Percentiles rank a stretch among this genome's conserved stretches.
These are phyloP conservation scores for Ceratocystis diversiconidia DNA, from an alignment of 2,329 filamentous ascomycete genomes.

Conservation along the genomic window DNA sequence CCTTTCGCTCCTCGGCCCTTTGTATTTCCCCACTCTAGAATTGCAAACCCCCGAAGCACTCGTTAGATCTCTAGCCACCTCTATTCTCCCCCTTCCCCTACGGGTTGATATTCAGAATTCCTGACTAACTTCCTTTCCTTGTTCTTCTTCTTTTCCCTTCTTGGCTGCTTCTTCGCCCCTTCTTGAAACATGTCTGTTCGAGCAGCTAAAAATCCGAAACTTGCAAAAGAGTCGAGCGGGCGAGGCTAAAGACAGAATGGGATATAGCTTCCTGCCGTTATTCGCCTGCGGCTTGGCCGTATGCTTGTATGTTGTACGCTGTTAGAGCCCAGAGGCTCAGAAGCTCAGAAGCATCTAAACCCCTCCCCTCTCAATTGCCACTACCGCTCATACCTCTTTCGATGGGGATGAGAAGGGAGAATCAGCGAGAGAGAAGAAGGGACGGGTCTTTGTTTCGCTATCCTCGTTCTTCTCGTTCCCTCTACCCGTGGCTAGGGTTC, in stretches of 20 bases:
- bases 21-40: too few relatives aligned
- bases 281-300: too few relatives aligned
- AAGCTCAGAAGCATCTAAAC: too few relatives aligned
- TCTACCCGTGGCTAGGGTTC: too few relatives aligned
- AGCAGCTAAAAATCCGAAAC: neutral
- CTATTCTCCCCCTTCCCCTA: too few relatives aligned
- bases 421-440: neutral
- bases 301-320: too few relatives aligned
- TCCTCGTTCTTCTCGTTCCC: neutral
- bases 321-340: too few relatives aligned
- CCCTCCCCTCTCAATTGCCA: too few relatives aligned
- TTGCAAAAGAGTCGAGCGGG: neutral
- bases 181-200: neutral
- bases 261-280: neutral
- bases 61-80: too few relatives aligned
- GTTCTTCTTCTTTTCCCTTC: neutral
- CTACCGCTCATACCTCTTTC: neutral
- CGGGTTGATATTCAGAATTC: too few relatives aligned
- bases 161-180: neutral
- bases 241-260: neutral
- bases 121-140: neutral
- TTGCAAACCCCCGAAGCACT: too few relatives aligned
- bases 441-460: neutral
- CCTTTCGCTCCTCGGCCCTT: too few relatives aligned
- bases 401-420: neutral